phyloP scores from a whole-genome alignment of 148 eudicot genomes.

The Camellia lanceoleosa region DNA sequence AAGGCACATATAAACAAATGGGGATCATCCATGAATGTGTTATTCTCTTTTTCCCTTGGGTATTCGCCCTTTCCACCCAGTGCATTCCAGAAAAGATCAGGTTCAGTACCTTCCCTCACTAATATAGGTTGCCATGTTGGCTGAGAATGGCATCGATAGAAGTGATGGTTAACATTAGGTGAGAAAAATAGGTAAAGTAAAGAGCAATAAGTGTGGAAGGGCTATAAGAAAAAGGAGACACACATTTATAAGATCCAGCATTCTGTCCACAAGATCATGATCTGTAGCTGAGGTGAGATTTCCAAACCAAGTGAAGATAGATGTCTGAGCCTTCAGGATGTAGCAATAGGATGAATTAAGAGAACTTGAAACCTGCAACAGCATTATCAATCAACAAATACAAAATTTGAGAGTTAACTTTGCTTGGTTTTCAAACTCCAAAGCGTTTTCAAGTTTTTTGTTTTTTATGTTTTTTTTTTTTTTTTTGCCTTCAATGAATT shows the following conservation, averaged over 20 bases:
- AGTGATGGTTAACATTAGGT: not conserved
- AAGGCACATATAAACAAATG: constrained; percentile 31
- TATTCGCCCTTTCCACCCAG: constrained; percentile 41
- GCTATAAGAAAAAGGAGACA: not conserved
- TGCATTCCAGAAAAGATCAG: constrained; percentile 36
- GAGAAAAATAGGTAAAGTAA: constrained; percentile 6
- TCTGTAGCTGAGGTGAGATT: constrained; percentile 40
- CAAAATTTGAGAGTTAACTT: not conserved
- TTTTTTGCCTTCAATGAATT: too few species aligned
- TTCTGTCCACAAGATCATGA: constrained; percentile 47
- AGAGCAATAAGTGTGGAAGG: not conserved
- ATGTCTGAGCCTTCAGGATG: constrained; percentile 42
- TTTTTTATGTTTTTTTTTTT: too few species aligned
- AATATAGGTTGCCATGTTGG: constrained; percentile 44
- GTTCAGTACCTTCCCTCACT: constrained; percentile 45
- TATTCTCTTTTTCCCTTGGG: constrained; percentile 29
- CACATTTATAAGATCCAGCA: constrained; percentile 44
- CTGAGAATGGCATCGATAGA: constrained; percentile 24
- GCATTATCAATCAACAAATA: not conserved
- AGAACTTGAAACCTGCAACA: constrained; percentile 46
- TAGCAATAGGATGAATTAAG: constrained; percentile 59
- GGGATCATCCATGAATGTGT: constrained; percentile 28
- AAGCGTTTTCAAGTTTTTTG: not conserved
- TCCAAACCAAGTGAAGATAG: constrained; percentile 53
- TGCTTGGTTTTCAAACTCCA: not conserved